phyloP scores from a whole-genome alignment of 2,329 filamentous ascomycete genomes.

The Penicillium sp. region DNA sequence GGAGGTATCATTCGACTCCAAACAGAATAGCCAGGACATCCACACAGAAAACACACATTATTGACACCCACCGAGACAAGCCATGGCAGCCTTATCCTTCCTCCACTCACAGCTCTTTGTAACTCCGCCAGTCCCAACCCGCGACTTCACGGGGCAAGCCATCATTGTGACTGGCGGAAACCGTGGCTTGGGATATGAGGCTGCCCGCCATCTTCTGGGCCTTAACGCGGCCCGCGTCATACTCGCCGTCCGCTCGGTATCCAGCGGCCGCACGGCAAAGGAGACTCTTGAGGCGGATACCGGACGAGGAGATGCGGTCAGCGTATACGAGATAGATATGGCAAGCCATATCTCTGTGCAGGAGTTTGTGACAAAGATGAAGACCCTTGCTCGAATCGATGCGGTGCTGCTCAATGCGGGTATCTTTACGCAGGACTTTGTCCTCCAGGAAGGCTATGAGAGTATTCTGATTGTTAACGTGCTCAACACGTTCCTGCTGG shows the following conservation, averaged over 20 bases:
- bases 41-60: background rate
- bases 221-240: background rate
- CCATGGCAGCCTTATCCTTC: background rate
- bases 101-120: conserved; percentile 5
- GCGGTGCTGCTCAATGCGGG: background rate
- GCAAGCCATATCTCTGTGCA: background rate
- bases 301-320: background rate
- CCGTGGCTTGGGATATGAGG: background rate
- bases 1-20: background rate
- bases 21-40: background rate
- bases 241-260: background rate
- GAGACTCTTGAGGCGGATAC: background rate
- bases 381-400: background rate
- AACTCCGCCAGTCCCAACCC: background rate
- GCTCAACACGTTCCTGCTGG: conserved; percentile 58
- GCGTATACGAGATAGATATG: background rate
- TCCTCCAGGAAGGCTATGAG: conserved; percentile 53
- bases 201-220: background rate
- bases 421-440: conserved; percentile 31
- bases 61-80: background rate
- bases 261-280: background rate
- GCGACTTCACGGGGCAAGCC: background rate
- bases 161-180: background rate
- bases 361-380: background rate
- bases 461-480: conserved; percentile 59